A percentile compares a stretch with the other conserved stretches of the same genome.
Evolutionary conservation across 148 eudicot genomes (phyloP).

Genomic region (Rhododendron kiyosumense): DNA sequence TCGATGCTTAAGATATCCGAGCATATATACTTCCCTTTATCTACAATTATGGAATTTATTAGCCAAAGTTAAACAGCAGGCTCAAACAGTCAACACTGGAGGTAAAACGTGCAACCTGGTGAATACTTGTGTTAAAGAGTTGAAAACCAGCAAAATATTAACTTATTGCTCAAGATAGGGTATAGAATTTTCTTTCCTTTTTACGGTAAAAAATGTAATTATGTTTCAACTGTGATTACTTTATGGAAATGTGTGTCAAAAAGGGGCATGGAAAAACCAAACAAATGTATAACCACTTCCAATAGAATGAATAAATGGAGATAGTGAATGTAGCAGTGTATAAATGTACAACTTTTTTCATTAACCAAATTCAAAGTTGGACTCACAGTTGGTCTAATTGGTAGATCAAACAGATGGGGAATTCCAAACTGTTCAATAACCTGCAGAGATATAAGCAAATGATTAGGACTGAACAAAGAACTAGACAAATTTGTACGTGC

Average conservation of each 20-base stretch:
- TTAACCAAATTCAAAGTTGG: background rate
- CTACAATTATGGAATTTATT: background rate
- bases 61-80: background rate
- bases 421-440: conserved; percentile 97
- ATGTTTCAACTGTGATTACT: background rate
- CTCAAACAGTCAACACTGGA: background rate
- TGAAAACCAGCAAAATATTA: background rate
- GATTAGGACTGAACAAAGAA: background rate
- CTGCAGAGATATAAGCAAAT: conserved; percentile 39
- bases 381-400: conserved; percentile 89
- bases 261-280: background rate
- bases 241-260: background rate
- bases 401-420: conserved; percentile 92
- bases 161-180: background rate
- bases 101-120: background rate
- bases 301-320: background rate
- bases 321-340: background rate
- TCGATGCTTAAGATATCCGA: background rate
- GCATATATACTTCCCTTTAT: background rate
- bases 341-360: background rate
- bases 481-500: background rate
- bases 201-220: too few species aligned
- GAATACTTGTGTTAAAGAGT: background rate
- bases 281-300: background rate
- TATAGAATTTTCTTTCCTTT: background rate